Evolutionary conservation across 78 protist species (phyloP).

Genomic region (Bigelowiella natans): DNA sequence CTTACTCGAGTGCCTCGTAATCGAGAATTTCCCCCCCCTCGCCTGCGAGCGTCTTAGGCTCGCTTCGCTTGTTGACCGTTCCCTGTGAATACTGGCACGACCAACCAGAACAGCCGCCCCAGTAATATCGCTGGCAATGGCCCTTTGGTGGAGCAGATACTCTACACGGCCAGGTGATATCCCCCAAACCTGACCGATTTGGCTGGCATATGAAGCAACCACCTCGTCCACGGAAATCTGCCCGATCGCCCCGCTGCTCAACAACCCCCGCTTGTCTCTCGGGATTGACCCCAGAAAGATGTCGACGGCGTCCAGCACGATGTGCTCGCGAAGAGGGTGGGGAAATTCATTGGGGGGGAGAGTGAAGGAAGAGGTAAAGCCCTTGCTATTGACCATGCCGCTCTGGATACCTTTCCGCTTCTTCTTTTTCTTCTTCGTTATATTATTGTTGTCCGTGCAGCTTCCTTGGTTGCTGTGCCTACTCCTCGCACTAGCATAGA

Average conservation of each 20-base stretch:
- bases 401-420: too few relatives aligned
- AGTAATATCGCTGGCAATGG: background rate
- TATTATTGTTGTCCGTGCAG: too few relatives aligned
- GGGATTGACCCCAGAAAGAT: background rate
- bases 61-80: background rate
- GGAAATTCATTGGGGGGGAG: background rate
- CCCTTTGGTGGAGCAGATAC: background rate
- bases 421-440: too few relatives aligned
- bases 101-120: background rate
- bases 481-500: too few relatives aligned
- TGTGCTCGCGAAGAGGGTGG: background rate
- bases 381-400: too few relatives aligned
- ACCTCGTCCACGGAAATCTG: background rate
- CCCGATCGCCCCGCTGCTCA: background rate
- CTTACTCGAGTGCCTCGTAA: constrained; percentile 48
- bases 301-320: background rate
- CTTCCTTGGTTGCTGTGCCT: too few relatives aligned
- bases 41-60: background rate
- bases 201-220: background rate
- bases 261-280: background rate
- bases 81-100: background rate
- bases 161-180: background rate
- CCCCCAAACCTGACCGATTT: background rate
- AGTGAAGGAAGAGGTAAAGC: background rate
- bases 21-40: constrained; percentile 38